Evolutionary conservation across 2,329 filamentous ascomycete genomes (phyloP), one percentile per base, ranked within the genome.

Genomic region (Alternaria viburni): DNA sequence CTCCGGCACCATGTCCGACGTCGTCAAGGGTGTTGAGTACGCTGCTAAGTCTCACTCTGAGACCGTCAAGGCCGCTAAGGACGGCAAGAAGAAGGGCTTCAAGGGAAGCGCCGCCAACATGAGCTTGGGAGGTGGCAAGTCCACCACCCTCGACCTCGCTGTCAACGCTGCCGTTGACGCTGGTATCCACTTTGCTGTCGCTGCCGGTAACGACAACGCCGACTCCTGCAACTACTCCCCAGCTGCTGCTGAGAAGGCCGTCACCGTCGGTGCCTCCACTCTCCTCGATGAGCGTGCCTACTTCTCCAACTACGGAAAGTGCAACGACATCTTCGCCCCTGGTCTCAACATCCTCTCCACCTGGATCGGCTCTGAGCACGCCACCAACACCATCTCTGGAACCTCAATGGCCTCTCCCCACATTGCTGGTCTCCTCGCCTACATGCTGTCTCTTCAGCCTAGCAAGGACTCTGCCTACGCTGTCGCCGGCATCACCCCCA

Each of bases 251-350:
- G 86, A 89, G 76, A 93, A 96, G 78, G 94, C 96, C 72, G 89
- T 99, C 81, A 99, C 96, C 62, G 96, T 99, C 69, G 96, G 95
- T 83, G 96, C 96, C 72, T 97, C 93, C 49, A 96, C 93, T 73
- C 89, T 99, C 64, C 89, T 91, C 77, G 96, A 99, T 80, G 93
- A 93, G 87, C 95, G 96, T 84, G 96, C 96, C 70, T 99, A 98
- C 89, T 99, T 99, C 90, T 99, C 96, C 89, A 99, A 99, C 92
- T 98, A 90, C 83, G 96, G 96, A 82, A 96, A 95, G 88, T 99
- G 96, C 89, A 97, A 95, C 81, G 96, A 99, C 84, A 97, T 99
- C 87, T 99, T 99, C 78, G 96, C 94, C 68, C 96, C 96, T 65
- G 96, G 96, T 79, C 88, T 97, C 77, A 97, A 93, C 90, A 97